These are phyloP conservation scores for Onygena corvina DNA, from an alignment of 2,329 filamentous ascomycete species.

Conservation along the genomic window DNA sequence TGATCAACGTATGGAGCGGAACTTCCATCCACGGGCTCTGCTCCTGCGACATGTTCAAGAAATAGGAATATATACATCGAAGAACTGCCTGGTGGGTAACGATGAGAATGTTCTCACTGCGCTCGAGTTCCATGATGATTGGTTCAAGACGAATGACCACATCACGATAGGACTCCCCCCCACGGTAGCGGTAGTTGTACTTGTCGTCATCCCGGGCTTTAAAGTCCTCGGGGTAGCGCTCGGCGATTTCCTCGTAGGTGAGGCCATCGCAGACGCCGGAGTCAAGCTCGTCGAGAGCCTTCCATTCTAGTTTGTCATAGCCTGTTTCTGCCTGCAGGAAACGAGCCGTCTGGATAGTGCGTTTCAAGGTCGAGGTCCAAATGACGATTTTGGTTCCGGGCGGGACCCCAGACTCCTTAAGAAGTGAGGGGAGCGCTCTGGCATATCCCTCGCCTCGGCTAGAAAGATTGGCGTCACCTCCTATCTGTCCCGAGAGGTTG, in stretches of 20 bases:
- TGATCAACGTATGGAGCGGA: slow-evolving; percentile 89
- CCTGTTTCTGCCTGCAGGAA: slow-evolving; percentile 56
- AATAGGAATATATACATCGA: slow-evolving; percentile 96
- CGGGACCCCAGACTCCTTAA: slow-evolving; percentile 75
- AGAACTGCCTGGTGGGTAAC: slow-evolving; percentile 96
- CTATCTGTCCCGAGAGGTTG: slow-evolving; percentile 82
- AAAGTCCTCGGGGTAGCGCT: slow-evolving; percentile 87
- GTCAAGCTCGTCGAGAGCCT: slow-evolving; percentile 93
- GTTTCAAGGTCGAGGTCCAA: slow-evolving; percentile 64
- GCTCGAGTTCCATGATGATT: slow-evolving; percentile 98
- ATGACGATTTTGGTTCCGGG: slow-evolving; percentile 51
- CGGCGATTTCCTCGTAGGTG: slow-evolving; percentile 90
- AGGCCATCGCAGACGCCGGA: slow-evolving; percentile 92
- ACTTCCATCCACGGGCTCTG: slow-evolving; percentile 98
- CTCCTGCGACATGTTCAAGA: slow-evolving; percentile 92
- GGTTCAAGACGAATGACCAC: slow-evolving; percentile 95
- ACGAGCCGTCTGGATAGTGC: slow-evolving; percentile 83
- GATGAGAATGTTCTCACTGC: slow-evolving; percentile 92
- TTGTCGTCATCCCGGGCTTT: slow-evolving; percentile 93
- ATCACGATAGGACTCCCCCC: slow-evolving; percentile 89
- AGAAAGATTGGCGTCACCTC: slow-evolving; percentile 80
- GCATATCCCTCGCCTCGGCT: slow-evolving; percentile 80
- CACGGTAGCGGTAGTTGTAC: slow-evolving; percentile 98
- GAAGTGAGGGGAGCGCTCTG: slow-evolving; percentile 67
- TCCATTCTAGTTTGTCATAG: slow-evolving; percentile 96